These are phyloP conservation scores for Bruguiera gymnorhiza DNA, from an alignment of 345 rosid genomes.

Conservation along the genomic window DNA sequence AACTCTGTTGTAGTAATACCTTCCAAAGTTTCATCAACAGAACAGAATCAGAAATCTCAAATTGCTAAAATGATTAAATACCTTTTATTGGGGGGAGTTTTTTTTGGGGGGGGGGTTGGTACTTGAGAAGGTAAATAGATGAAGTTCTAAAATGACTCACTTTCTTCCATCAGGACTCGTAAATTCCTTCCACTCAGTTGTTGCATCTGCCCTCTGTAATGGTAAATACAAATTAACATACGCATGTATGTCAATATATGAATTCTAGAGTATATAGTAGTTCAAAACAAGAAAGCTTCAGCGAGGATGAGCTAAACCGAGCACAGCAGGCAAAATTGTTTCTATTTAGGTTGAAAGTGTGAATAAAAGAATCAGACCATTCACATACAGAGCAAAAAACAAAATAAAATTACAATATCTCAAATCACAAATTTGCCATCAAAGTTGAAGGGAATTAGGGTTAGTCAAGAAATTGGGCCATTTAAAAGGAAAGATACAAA, in stretches of 20 bases:
- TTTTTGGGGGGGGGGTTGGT: not conserved
- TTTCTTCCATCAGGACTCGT: slow-evolving; percentile 88
- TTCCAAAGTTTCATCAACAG: slow-evolving; percentile 32
- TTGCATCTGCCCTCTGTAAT: slow-evolving; percentile 87
- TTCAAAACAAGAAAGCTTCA: too few relatives aligned
- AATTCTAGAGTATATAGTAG: too few relatives aligned
- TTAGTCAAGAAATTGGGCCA: not conserved
- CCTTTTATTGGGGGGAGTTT: not conserved
- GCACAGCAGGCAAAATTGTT: not conserved
- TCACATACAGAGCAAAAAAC: not conserved
- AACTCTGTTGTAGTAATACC: slow-evolving; percentile 82
- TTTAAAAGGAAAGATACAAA: not conserved
- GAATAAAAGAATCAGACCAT: not conserved
- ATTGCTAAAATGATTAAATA: not conserved
- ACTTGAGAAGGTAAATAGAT: not conserved
- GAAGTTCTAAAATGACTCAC: slow-evolving; percentile 39
- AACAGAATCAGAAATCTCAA: slow-evolving; percentile 23
- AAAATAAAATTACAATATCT: not conserved
- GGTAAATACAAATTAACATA: slow-evolving; percentile 19
- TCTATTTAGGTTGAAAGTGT: not conserved
- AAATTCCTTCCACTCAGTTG: slow-evolving; percentile 94
- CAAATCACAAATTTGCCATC: not conserved
- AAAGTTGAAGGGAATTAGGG: not conserved
- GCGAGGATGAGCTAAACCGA: not conserved
- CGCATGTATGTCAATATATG: not conserved